phyloP scores from a whole-genome alignment of 2,329 filamentous ascomycete genomes.

The Clarireedia sp. region DNA sequence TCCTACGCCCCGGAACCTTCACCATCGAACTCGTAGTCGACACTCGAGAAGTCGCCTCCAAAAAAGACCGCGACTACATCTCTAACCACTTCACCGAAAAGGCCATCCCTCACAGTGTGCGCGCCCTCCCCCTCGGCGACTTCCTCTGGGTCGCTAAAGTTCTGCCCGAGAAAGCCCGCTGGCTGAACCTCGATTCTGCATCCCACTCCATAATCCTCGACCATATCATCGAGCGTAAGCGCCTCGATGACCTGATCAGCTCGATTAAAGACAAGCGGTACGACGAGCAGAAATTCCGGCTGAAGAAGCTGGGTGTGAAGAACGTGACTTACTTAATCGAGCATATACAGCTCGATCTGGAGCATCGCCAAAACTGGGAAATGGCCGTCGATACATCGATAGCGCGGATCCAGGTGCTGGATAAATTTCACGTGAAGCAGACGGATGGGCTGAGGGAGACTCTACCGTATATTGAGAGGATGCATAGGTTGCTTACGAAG shows the following conservation, averaged over 20 bases:
- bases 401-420: constrained; percentile 68
- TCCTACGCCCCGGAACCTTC: constrained; percentile 57
- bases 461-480: constrained; percentile 63
- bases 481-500: constrained; percentile 61
- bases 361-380: constrained; percentile 53
- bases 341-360: constrained; percentile 54
- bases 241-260: constrained; percentile 69
- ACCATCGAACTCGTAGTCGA: constrained; percentile 68
- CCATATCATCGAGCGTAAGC: constrained; percentile 74
- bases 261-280: constrained; percentile 80
- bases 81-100: constrained; percentile 51
- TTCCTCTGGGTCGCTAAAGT: constrained; percentile 74
- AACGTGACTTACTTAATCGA: constrained; percentile 76
- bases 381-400: constrained; percentile 66
- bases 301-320: constrained; percentile 62
- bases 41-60: constrained; percentile 64
- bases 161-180: constrained; percentile 34
- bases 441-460: constrained; percentile 71
- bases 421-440: constrained; percentile 71
- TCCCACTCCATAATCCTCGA: constrained; percentile 68
- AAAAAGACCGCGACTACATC: constrained; percentile 69
- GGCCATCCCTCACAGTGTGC: constrained; percentile 46
- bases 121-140: constrained; percentile 65
- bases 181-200: constrained; percentile 49
- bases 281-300: constrained; percentile 76